phyloP scores from a whole-genome alignment of 2,329 filamentous ascomycete genomes.

The Acephala macrosclerotiorum region DNA sequence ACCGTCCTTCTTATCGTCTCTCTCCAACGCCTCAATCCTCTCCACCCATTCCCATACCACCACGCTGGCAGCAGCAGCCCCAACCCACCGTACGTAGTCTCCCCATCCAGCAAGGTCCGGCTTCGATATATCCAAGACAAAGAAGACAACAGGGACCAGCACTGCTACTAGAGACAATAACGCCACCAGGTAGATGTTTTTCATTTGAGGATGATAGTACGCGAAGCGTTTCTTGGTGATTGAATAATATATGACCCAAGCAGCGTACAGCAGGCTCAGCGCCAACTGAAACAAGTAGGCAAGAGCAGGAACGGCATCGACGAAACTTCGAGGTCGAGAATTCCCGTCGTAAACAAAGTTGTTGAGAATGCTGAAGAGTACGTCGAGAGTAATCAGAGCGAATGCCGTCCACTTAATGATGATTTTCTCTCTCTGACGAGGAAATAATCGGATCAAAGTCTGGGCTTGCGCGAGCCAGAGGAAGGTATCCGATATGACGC shows the following conservation, averaged over 20 bases:
- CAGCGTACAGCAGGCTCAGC: conserved; percentile 74
- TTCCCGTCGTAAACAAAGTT: conserved; percentile 73
- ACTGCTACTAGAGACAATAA: conserved; percentile 70
- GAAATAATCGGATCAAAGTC: conserved; percentile 93
- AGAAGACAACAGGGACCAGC: conserved; percentile 77
- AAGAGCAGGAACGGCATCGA: conserved; percentile 85
- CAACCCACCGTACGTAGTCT: conserved; percentile 80
- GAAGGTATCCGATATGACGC: conserved; percentile 94
- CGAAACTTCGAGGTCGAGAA: conserved; percentile 76
- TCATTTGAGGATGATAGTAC: conserved; percentile 76
- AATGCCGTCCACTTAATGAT: conserved; percentile 99
- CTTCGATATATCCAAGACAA: conserved; percentile 75
- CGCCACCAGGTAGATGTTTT: conserved; percentile 73
- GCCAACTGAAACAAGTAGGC: conserved; percentile 77
- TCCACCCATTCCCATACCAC: conserved; percentile 86
- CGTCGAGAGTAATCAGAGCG: conserved; percentile 87
- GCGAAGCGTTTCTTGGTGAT: conserved; percentile 74
- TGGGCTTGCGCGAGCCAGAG: conserved; percentile 98
- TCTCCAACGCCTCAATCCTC: conserved; percentile 75
- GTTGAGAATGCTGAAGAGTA: conserved; percentile 90
- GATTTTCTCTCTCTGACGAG: conserved; percentile 94
- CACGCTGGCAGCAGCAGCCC: conserved; percentile 77
- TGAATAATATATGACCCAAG: conserved; percentile 78
- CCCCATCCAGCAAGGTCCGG: conserved; percentile 76
- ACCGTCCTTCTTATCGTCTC: conserved; percentile 76